These are phyloP conservation scores for Ustulina deusta DNA, from an alignment of 2,329 filamentous ascomycete genomes.

Conservation along the genomic window DNA sequence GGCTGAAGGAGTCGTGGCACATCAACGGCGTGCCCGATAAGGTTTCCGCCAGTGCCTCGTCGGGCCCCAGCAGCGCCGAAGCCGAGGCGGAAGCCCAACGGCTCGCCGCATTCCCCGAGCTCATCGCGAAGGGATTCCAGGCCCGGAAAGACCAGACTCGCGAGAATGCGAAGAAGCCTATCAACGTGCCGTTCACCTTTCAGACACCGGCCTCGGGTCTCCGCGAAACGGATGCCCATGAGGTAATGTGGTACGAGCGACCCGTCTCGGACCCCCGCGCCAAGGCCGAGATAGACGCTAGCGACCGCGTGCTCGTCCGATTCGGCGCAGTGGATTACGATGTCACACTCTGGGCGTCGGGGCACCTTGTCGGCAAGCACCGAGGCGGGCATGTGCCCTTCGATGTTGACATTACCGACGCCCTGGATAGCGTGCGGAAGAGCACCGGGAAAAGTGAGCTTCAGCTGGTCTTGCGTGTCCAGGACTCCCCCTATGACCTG, in stretches of 20 bases:
- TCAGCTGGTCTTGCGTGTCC: constrained; percentile 67
- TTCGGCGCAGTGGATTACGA: constrained; percentile 74
- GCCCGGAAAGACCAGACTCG: constrained; percentile 46
- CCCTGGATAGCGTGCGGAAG: constrained; percentile 47
- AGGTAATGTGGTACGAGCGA: constrained; percentile 76
- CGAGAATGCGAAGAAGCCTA: constrained; percentile 61
- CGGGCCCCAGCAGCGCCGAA: constrained; percentile 38
- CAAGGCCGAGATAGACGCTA: constrained; percentile 54
- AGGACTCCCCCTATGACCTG: constrained; percentile 73
- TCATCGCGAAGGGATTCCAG: constrained; percentile 61
- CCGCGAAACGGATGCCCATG: constrained; percentile 70
- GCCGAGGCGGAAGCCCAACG: constrained; percentile 57
- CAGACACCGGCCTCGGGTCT: constrained; percentile 74
- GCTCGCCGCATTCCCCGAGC: constrained; percentile 62
- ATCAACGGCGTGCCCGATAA: constrained; percentile 61
- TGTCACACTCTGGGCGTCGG: constrained; percentile 68
- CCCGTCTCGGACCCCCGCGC: constrained; percentile 62
- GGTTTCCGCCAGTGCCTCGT: constrained; percentile 48
- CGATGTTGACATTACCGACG: constrained; percentile 68
- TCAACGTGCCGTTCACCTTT: constrained; percentile 74
- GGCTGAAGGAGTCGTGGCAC: constrained; percentile 66
- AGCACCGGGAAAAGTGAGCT: constrained; percentile 47
- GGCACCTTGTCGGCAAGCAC: constrained; percentile 65
- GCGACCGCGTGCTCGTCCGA: constrained; percentile 61
- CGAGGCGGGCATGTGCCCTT: constrained; percentile 70